Conservation (phyloP, 2,329 filamentous ascomycete species). For the Sodiomyces alkalinus region DNA sequence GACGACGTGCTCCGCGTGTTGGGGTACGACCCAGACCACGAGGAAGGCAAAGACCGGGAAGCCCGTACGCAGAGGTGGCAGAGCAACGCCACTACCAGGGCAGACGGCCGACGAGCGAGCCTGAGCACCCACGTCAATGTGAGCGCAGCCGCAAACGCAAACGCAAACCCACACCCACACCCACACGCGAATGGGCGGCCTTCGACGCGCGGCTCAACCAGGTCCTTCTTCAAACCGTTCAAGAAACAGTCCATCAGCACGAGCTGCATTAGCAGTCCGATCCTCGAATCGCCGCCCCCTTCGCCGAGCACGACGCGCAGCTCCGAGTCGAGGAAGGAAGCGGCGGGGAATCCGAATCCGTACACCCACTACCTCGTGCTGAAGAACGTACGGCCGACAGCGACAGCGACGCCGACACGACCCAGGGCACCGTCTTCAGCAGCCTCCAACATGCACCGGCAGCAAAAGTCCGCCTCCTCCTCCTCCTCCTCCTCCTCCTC, state of each 20-base stretch:
- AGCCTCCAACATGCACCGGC: constrained; percentile 12
- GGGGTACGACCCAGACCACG: constrained; percentile 15
- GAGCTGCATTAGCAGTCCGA: background rate
- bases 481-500: too few species aligned
- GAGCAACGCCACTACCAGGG: too few species aligned
- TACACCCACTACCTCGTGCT: constrained; percentile 18
- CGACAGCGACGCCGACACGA: background rate
- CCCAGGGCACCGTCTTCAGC: constrained; percentile 5
- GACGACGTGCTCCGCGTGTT: constrained; percentile 36
- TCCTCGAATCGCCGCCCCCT: background rate
- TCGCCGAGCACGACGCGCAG: background rate
- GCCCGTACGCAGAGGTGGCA: too few species aligned
- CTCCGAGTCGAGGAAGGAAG: too few species aligned
- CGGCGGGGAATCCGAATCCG: constrained; percentile 4
- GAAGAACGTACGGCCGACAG: constrained; percentile 10
- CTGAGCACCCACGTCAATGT: constrained; percentile 1
- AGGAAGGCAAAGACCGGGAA: too few species aligned
- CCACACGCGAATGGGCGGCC: too few species aligned
- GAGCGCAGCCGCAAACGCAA: too few species aligned
- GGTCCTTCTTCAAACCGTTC: constrained; percentile 20
- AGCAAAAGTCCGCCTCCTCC: too few species aligned
- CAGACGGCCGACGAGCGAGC: constrained; percentile 3
- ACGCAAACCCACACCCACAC: too few species aligned
- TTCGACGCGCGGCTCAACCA: constrained; percentile 12
- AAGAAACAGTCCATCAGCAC: constrained; percentile 9